A percentile compares a stretch with the other conserved stretches of the same genome.
Conservation (phyloP, 2,329 filamentous ascomycete genomes). For the Ilyonectria sp. region DNA sequence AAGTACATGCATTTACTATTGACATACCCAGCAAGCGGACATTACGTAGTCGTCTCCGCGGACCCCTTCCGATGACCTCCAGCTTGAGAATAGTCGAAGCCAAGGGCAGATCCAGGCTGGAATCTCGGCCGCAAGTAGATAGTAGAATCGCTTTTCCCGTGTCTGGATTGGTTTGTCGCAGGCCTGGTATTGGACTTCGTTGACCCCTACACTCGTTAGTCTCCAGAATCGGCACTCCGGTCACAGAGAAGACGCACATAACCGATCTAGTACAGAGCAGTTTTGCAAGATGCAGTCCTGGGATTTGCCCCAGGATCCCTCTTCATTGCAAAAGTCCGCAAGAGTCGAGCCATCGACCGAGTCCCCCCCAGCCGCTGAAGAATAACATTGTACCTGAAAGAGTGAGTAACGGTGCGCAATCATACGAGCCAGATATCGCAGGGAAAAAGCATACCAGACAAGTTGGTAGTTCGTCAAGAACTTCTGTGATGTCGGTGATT, state of each 20-base stretch:
- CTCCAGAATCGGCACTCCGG: no score
- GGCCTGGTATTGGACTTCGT: conserved; percentile 50
- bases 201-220: conserved; percentile 48
- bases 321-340: conserved; percentile 34
- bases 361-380: background rate
- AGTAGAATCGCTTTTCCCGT: conserved; percentile 51
- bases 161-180: conserved; percentile 52
- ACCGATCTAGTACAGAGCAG: conserved; percentile 40
- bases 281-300: conserved; percentile 34
- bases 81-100: conserved; percentile 56
- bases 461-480: conserved; percentile 18
- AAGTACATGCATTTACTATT: background rate
- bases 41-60: conserved; percentile 59
- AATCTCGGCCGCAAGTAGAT: conserved; percentile 54
- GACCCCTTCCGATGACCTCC: conserved; percentile 49
- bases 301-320: conserved; percentile 13
- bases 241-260: conserved; percentile 33
- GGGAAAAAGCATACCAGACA: conserved; percentile 17
- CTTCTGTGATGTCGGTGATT: conserved; percentile 7
- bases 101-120: conserved; percentile 53
- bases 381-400: conserved; percentile 21
- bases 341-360: conserved; percentile 19
- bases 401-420: background rate
- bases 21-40: conserved; percentile 52
- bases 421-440: background rate